Percentiles rank a stretch among this genome's conserved stretches.
These are phyloP conservation scores for Lactarius deliciosus DNA, from an alignment of 768 basidiomycete species.

Conservation along the genomic window DNA sequence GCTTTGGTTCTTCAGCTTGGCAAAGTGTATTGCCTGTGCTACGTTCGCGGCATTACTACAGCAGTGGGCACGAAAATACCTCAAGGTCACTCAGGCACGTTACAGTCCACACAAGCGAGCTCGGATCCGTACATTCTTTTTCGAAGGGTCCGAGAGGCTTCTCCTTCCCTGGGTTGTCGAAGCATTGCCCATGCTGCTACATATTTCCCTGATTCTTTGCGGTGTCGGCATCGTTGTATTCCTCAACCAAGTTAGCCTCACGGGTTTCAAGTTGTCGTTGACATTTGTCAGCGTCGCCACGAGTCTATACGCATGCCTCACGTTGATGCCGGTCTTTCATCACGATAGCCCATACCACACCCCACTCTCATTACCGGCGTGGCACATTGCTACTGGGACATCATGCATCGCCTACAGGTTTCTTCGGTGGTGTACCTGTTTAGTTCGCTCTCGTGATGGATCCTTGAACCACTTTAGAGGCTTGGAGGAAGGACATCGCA, in stretches of 20 bases:
- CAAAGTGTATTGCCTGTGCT: background rate
- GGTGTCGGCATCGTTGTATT: conserved; percentile 11
- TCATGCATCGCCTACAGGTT: background rate
- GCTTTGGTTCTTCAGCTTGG: conserved; percentile 11
- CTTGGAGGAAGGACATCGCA: too few relatives aligned
- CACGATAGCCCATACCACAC: background rate
- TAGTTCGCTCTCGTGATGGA: too few relatives aligned
- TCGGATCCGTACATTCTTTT: conserved; percentile 7
- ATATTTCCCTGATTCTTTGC: conserved; percentile 15
- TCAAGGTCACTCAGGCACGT: background rate
- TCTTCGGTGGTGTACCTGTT: too few relatives aligned
- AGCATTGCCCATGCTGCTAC: conserved; percentile 13
- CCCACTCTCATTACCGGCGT: background rate
- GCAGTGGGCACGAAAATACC: background rate
- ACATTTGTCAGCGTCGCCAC: background rate
- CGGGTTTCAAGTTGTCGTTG: background rate
- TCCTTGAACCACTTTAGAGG: background rate
- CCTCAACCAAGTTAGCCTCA: background rate
- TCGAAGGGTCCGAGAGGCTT: background rate
- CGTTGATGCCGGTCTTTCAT: too few relatives aligned
- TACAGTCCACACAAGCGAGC: conserved; percentile 3
- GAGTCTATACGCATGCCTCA: background rate
- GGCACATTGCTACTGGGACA: background rate
- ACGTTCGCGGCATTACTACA: background rate
- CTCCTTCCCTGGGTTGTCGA: background rate